A percentile compares a stretch with the other conserved stretches of the same genome.
Conservation (phyloP, 1,139 yeast species). For the Magnusiomyces ingens region DNA sequence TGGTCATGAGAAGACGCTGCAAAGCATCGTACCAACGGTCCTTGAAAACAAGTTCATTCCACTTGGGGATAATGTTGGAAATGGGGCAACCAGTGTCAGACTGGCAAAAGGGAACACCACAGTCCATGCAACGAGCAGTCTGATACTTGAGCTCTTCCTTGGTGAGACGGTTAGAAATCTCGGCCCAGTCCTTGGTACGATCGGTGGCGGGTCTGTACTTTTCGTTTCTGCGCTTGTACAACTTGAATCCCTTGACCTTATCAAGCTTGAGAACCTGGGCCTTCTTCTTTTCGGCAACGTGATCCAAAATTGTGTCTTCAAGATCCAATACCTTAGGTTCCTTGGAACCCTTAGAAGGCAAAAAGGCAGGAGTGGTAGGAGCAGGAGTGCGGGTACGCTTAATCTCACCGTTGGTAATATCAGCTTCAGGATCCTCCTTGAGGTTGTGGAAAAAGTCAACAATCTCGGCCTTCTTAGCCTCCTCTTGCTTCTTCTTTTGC, state of each 20-base stretch:
- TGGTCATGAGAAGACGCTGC: constrained; percentile 88
- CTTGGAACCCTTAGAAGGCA: constrained; percentile 21
- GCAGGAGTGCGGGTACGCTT: constrained; percentile 23
- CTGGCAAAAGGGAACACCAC: constrained; percentile 99
- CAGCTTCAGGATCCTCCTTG: constrained; percentile 76
- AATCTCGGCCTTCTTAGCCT: constrained; percentile 47
- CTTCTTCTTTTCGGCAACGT: constrained; percentile 56
- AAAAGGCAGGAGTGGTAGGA: neutral
- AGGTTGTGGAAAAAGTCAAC: constrained; percentile 56
- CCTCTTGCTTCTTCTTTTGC: constrained; percentile 62
- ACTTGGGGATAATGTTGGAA: constrained; percentile 93
- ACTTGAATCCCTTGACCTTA: constrained; percentile 85
- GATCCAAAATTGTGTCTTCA: constrained; percentile 79
- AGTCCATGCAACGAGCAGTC: constrained; percentile 99
- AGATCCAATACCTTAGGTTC: constrained; percentile 88
- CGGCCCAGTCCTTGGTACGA: constrained; percentile 89
- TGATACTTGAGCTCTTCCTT: constrained; percentile 83
- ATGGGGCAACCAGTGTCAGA: constrained; percentile 98
- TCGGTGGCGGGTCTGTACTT: constrained; percentile 71
- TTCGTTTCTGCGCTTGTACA: constrained; percentile 84
- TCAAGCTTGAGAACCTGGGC: constrained; percentile 58
- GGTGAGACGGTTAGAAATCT: constrained; percentile 72
- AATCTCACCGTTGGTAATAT: constrained; percentile 81
- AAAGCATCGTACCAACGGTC: constrained; percentile 94
- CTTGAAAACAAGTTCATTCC: constrained; percentile 94